Percentiles rank a stretch among this genome's conserved stretches.
Conservation (phyloP, 106 monocot genomes). For the Phalaenopsis aphrodite region DNA sequence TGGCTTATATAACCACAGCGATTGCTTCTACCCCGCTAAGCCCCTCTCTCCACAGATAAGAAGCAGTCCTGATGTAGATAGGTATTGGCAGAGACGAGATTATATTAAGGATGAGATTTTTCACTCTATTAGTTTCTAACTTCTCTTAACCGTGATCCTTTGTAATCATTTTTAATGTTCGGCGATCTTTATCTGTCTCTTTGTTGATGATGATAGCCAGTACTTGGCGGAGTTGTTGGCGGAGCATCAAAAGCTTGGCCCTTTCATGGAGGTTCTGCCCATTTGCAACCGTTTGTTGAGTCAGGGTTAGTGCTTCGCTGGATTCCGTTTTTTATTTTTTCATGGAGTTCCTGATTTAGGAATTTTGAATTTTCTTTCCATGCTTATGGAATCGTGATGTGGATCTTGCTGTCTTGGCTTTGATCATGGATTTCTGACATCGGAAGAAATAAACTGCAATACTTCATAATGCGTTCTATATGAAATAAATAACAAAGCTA, state of each 20-base stretch:
- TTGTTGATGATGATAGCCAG: slow-evolving; percentile 44
- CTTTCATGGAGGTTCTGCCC: slow-evolving; percentile 94
- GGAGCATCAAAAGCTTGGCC: slow-evolving; percentile 94
- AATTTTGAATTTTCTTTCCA: not conserved
- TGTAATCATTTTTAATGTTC: not conserved
- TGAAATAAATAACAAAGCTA: not conserved
- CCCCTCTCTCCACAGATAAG: slow-evolving; percentile 77
- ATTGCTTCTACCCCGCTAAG: slow-evolving; percentile 86
- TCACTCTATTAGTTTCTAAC: no score
- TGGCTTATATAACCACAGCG: slow-evolving; percentile 55
- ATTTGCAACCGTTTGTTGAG: slow-evolving; percentile 74
- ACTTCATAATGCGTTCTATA: not conserved
- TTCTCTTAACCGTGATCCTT: no score
- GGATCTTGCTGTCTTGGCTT: not conserved
- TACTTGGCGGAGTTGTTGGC: slow-evolving; percentile 89
- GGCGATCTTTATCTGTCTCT: slow-evolving; percentile 9
- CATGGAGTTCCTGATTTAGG: slow-evolving; percentile 1
- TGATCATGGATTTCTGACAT: not conserved
- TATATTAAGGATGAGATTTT: no score
- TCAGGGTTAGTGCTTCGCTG: slow-evolving; percentile 59
- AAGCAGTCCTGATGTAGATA: slow-evolving; percentile 59
- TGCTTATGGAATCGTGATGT: not conserved
- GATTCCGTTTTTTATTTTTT: not conserved
- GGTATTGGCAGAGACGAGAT: slow-evolving; percentile 28
- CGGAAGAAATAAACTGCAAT: not conserved